A percentile compares a stretch with the other conserved stretches of the same genome.
Evolutionary conservation across 208 protist genomes (phyloP).

Genomic region (Endotrypanum monterogeii): DNA sequence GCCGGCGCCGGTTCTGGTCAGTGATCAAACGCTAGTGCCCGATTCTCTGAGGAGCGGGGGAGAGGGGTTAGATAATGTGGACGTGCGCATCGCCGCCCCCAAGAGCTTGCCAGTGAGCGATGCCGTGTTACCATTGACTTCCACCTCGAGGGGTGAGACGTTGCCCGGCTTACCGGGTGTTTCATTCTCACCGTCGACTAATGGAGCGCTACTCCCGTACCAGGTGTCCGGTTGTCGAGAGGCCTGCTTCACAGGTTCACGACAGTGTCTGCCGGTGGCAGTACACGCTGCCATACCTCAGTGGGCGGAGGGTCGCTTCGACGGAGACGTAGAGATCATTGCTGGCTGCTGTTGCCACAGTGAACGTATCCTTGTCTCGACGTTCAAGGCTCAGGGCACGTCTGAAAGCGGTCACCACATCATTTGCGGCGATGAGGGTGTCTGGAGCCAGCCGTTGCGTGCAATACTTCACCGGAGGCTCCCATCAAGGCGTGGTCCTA

Average conservation of each 20-base stretch:
- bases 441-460: background rate
- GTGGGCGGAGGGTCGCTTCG: background rate
- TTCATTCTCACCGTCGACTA: background rate
- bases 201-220: background rate
- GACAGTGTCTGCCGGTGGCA: background rate
- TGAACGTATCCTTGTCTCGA: background rate
- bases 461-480: conserved; percentile 4
- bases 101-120: background rate
- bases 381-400: background rate
- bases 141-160: background rate
- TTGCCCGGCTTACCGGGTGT: background rate
- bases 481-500: background rate
- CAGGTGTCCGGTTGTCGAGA: background rate
- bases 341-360: background rate
- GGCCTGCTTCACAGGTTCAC: background rate
- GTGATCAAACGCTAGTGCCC: background rate
- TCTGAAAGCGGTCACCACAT: background rate
- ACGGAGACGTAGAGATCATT: background rate
- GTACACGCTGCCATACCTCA: background rate
- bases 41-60: background rate
- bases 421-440: background rate
- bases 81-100: background rate
- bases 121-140: background rate
- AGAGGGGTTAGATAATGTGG: background rate
- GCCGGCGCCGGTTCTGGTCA: background rate